phyloP scores from a whole-genome alignment of 345 rosid genomes.

The Gossypium longicalyx region DNA sequence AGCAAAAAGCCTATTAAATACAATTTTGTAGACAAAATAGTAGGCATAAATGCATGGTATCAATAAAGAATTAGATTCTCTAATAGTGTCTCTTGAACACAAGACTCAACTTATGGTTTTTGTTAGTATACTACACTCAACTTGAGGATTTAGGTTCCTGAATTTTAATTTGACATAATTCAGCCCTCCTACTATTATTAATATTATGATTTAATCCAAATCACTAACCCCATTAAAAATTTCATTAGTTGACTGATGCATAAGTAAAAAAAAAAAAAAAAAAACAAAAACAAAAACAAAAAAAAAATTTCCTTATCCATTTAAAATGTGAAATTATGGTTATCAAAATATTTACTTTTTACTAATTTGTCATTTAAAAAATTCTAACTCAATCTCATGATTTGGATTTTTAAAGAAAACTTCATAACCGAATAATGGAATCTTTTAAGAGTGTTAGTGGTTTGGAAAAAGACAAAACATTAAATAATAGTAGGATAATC shows the following conservation, averaged over 20 bases:
- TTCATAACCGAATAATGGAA: not conserved
- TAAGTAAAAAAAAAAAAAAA: too few species aligned
- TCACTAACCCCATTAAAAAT: not conserved
- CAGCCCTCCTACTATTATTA: not conserved
- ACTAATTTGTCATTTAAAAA: not conserved
- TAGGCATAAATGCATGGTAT: not conserved
- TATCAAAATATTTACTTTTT: too few species aligned
- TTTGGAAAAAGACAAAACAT: not conserved
- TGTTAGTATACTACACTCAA: not conserved
- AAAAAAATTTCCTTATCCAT: too few species aligned
- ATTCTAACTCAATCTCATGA: not conserved
- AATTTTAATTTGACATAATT: too few species aligned
- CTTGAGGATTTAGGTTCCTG: not conserved
- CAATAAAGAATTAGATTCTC: not conserved
- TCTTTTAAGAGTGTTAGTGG: not conserved
- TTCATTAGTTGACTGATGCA: too few species aligned
- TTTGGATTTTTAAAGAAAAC: not conserved
- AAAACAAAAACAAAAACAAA: too few species aligned
- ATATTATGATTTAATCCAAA: not conserved
- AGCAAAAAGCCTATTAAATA: conserved; percentile 15
- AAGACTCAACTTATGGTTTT: not conserved
- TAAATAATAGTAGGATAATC: not conserved
- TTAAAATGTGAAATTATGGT: not conserved
- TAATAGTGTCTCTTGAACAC: not conserved
- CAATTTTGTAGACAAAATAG: not conserved